These are phyloP conservation scores for Quercus dentata DNA, from an alignment of 306 rosid species.

Conservation along the genomic window DNA sequence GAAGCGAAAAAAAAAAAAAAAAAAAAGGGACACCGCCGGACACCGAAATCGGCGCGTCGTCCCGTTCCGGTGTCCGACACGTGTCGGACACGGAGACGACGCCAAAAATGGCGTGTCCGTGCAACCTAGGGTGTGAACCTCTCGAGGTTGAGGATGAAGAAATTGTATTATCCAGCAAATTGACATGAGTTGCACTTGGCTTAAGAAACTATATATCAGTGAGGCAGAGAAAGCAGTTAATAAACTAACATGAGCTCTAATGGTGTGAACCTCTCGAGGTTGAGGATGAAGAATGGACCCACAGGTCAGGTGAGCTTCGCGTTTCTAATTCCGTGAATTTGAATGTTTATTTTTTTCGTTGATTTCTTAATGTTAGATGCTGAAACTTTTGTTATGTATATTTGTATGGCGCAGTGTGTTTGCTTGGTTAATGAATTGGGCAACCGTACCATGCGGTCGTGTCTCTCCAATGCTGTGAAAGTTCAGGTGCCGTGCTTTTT, in stretches of 20 bases:
- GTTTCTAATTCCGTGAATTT: not conserved
- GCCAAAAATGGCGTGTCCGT: too few species aligned
- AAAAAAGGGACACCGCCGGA: too few species aligned
- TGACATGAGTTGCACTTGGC: too few species aligned
- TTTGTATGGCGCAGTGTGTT: conserved; percentile 64
- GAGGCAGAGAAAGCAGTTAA: too few species aligned
- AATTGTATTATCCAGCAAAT: too few species aligned
- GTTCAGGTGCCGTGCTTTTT: conserved; percentile 51
- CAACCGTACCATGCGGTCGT: conserved; percentile 95
- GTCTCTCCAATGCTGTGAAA: conserved; percentile 84
- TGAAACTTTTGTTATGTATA: conserved; percentile 15
- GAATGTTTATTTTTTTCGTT: not conserved
- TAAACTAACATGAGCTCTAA: conserved; percentile 56
- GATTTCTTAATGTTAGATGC: not conserved
- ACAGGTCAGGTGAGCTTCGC: conserved; percentile 74
- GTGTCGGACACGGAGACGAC: too few species aligned
- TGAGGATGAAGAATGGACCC: conserved; percentile 68
- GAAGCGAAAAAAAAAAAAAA: too few species aligned
- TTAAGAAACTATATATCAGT: too few species aligned
- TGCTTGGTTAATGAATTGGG: conserved; percentile 86
- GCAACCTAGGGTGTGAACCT: too few species aligned
- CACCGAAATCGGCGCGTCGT: too few species aligned
- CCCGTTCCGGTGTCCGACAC: too few species aligned
- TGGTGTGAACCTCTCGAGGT: conserved; percentile 67
- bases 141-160: too few species aligned